Evolutionary conservation across 192 early-diverging fungal genomes (phyloP).

Genomic region (Coemansia sp.): DNA sequence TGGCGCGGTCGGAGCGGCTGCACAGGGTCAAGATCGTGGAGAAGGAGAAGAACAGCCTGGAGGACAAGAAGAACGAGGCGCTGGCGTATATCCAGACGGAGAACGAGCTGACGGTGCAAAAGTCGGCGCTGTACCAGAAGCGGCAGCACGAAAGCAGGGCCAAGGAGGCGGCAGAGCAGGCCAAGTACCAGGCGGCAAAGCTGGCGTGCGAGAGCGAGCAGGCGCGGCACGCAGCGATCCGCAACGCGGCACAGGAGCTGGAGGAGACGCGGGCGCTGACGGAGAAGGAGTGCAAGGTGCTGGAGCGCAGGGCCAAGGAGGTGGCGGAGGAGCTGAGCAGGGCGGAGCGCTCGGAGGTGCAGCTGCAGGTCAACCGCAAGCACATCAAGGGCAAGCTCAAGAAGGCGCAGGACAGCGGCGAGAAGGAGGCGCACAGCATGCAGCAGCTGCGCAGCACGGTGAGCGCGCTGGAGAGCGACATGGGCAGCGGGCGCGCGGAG

Average conservation of each 20-base stretch:
- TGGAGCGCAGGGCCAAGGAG: conserved; percentile 60
- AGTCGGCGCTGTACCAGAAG: conserved; percentile 75
- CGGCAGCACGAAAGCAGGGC: conserved; percentile 62
- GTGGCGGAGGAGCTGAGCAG: conserved; percentile 60
- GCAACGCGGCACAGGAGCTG: conserved; percentile 62
- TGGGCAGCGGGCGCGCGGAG: conserved; percentile 59
- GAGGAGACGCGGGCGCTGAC: conserved; percentile 59
- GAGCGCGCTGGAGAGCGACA: conserved; percentile 65
- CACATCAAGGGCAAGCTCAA: conserved; percentile 76
- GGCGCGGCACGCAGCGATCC: conserved; percentile 58
- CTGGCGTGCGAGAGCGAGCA: conserved; percentile 61
- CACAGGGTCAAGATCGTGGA: conserved; percentile 86
- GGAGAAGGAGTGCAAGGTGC: conserved; percentile 62
- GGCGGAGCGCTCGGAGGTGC: conserved; percentile 78
- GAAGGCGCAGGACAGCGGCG: conserved; percentile 67
- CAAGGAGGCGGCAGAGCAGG: conserved; percentile 53
- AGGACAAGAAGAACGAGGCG: conserved; percentile 79
- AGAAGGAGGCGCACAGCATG: conserved; percentile 61
- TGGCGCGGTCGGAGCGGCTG: conserved; percentile 74
- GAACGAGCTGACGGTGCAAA: conserved; percentile 70
- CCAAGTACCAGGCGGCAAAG: conserved; percentile 56
- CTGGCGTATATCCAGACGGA: conserved; percentile 75
- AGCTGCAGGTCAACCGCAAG: conserved; percentile 83
- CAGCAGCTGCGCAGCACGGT: conserved; percentile 66
- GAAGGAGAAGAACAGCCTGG: conserved; percentile 77